phyloP scores from a whole-genome alignment of 768 basidiomycete species.

The Hysterangium stoloniferum region DNA sequence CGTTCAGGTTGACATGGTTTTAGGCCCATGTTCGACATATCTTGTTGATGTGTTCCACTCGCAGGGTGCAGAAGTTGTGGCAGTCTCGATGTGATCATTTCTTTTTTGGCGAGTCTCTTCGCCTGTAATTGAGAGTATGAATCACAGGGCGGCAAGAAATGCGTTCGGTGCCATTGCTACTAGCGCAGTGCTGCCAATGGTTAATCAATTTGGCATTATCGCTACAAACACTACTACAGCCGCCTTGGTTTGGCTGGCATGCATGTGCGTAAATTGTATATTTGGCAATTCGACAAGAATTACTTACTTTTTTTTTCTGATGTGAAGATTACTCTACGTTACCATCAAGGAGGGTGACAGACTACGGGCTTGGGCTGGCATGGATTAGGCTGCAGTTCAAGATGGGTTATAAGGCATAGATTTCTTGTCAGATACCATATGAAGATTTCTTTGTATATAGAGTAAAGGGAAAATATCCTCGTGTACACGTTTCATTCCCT shows the following conservation, averaged over 20 bases:
- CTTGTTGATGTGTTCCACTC: conserved; percentile 51
- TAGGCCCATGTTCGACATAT: conserved; percentile 52
- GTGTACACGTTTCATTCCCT: no score
- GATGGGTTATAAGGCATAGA: no score
- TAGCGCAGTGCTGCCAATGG: conserved; percentile 42
- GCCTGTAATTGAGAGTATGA: background rate
- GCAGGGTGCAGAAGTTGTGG: conserved; percentile 55
- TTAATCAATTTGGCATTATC: conserved; percentile 45
- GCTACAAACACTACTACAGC: conserved; percentile 41
- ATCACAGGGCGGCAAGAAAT: conserved; percentile 39
- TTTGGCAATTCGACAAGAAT: background rate
- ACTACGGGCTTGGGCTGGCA: conserved; percentile 49
- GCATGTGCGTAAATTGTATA: conserved; percentile 29
- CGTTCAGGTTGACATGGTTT: conserved; percentile 46
- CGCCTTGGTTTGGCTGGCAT: conserved; percentile 40
- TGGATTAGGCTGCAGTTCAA: no score
- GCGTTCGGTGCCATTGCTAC: conserved; percentile 36
- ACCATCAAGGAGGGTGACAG: conserved; percentile 49
- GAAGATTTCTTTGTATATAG: no score
- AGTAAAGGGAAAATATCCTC: no score
- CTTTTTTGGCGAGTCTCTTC: background rate
- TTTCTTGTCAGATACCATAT: no score
- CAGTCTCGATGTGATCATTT: conserved; percentile 39
- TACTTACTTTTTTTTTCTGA: background rate
- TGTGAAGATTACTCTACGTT: conserved; percentile 39